Conservation (phyloP, 306 rosid genomes). For the Luffa aegyptiaca region DNA sequence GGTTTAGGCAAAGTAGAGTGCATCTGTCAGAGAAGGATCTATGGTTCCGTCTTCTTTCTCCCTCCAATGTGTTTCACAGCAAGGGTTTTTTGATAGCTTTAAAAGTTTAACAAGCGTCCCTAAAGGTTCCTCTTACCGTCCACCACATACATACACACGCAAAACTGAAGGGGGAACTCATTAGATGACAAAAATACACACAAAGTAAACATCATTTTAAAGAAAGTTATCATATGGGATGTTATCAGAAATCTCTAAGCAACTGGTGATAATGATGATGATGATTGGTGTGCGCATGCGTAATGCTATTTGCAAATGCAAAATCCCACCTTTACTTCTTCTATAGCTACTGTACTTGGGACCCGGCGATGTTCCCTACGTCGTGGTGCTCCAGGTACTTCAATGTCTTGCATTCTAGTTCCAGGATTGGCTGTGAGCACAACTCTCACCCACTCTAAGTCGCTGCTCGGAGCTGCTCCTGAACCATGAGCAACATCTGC, state of each 20-base stretch:
- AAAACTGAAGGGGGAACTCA: not conserved
- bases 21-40: not conserved
- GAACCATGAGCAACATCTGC: slow-evolving; percentile 17
- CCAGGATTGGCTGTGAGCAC: slow-evolving; percentile 80
- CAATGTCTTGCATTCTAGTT: slow-evolving; percentile 81
- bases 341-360: slow-evolving; percentile 95
- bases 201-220: not conserved
- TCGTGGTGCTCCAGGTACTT: slow-evolving; percentile 58
- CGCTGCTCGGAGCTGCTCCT: slow-evolving; percentile 33
- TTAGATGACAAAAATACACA: not conserved
- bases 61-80: not conserved
- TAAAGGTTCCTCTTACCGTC: not conserved
- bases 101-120: not conserved
- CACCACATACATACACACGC: not conserved
- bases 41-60: not conserved
- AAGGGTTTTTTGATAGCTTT: not conserved
- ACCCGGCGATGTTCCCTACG: slow-evolving; percentile 97
- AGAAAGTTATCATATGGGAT: not conserved
- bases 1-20: not conserved
- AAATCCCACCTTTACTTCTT: slow-evolving; percentile 87
- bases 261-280: not conserved
- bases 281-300: not conserved
- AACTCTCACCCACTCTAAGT: slow-evolving; percentile 79
- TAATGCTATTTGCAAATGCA: not conserved
- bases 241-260: not conserved